Base-by-base conservation (phyloP, 768 basidiomycete genomes). In the Sistotremastrum suecicum region DNA sequence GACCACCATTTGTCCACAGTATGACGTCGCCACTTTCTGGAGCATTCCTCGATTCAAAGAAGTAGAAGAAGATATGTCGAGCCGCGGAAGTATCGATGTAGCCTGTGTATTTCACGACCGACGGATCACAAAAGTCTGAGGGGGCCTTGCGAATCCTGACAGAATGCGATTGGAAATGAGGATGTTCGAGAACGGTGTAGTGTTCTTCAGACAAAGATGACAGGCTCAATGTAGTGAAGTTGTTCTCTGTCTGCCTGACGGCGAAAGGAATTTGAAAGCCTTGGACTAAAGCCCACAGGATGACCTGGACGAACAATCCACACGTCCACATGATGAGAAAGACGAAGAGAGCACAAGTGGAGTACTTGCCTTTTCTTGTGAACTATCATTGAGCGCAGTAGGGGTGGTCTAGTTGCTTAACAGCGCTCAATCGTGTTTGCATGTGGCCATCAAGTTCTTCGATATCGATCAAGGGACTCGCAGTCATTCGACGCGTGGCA, bases 1-100 rank as follows among this genome's bases (percentile, higher is more conserved):
- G 66, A 1, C 66, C 66, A 38, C 54, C 64, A 60, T 59, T 53
- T 54, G 58, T 48, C 46, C 48, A 44, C 45, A 50, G 35, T 7
- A 53, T 34, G 33, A 53, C 51, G 35, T 53, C 52, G 35, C 51
- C 52, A 5, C 30, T 48, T 9, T 48, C 51, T 2, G 55, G 56
- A 34, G 54, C 43, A 12, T 49, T 48, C 34, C 67, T 42, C 28
- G 56, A 58, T 48, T 67, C 66, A 53, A 68, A 68, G 55, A 66
- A 68, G 54, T 61, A 63, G 58, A 66, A 66, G 43, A 56, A 54
- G 11, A 54, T 35, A 37, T 56, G 55, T 33, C 49, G 48, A 5
- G 51, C 42, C 39, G 45, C 44, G 20, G 20, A 20, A 8, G 38
- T 42, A 11, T 54, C 52, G 44, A 54, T 48, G 40, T 54, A 54